These are phyloP conservation scores for Stagonosporopsis chrysanthemi DNA, from an alignment of 2,329 filamentous ascomycete species.

Conservation along the genomic window DNA sequence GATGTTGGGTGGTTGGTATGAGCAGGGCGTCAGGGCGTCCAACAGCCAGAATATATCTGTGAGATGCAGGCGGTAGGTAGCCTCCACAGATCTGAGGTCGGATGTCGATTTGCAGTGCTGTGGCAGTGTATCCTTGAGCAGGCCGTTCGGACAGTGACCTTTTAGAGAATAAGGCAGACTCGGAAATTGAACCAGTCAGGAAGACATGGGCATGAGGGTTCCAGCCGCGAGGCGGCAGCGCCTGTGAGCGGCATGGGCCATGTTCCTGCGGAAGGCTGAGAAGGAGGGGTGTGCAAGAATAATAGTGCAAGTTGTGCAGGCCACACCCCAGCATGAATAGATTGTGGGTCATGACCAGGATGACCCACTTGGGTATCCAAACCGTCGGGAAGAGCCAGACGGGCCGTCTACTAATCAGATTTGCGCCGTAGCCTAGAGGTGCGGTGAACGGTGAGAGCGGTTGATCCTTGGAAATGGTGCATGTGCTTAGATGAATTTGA, in stretches of 20 bases:
- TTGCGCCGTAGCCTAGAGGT: constrained; percentile 37
- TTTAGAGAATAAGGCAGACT: constrained; percentile 49
- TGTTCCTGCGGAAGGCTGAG: constrained; percentile 39
- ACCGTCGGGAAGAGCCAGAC: constrained; percentile 44
- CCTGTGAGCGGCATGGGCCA: constrained; percentile 45
- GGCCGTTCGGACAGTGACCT: constrained; percentile 40
- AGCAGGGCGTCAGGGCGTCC: constrained; percentile 34
- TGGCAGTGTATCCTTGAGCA: constrained; percentile 44
- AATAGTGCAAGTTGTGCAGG: constrained; percentile 26
- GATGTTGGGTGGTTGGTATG: constrained; percentile 24
- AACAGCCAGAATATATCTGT: constrained; percentile 42
- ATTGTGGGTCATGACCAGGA: constrained; percentile 35
- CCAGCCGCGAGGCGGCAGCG: constrained; percentile 48
- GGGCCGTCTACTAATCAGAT: constrained; percentile 46
- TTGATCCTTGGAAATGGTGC: constrained; percentile 16
- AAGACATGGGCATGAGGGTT: constrained; percentile 24
- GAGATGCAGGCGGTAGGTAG: constrained; percentile 30
- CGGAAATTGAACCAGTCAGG: constrained; percentile 43
- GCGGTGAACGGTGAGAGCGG: constrained; percentile 36
- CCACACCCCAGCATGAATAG: constrained; percentile 21
- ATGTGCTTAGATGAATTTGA: constrained; percentile 13
- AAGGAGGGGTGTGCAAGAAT: constrained; percentile 27
- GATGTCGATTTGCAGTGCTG: constrained; percentile 39
- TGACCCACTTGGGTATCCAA: constrained; percentile 29
- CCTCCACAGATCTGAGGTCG: constrained; percentile 32